Conservation (phyloP, 306 rosid genomes). For the Vigna trinervia region DNA sequence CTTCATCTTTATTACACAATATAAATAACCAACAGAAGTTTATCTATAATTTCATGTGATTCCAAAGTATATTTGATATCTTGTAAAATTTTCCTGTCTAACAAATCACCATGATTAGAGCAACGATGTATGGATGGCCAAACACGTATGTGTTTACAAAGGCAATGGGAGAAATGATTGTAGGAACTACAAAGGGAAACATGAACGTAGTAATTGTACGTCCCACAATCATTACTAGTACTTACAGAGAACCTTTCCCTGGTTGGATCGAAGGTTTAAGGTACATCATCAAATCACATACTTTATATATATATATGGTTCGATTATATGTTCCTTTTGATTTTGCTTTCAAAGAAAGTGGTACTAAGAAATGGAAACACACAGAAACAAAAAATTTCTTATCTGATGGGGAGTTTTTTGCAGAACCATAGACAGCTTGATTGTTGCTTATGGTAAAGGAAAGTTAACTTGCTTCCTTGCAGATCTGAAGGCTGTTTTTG, state of each 20-base stretch:
- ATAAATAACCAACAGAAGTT: not conserved
- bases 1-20: too few relatives aligned
- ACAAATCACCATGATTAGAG: constrained; percentile 45
- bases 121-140: constrained; percentile 82
- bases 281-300: constrained; percentile 36
- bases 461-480: constrained; percentile 58
- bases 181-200: constrained; percentile 52
- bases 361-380: not conserved
- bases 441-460: constrained; percentile 77
- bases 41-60: too few relatives aligned
- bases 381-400: not conserved
- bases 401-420: not conserved
- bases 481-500: constrained; percentile 51
- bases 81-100: not conserved
- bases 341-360: not conserved
- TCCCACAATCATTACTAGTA: constrained; percentile 73
- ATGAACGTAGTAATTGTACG: constrained; percentile 61
- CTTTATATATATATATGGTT: not conserved
- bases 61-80: too few relatives aligned
- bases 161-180: constrained; percentile 86
- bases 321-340: not conserved
- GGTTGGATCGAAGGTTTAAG: constrained; percentile 90
- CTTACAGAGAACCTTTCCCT: constrained; percentile 82
- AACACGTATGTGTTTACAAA: constrained; percentile 81
- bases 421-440: constrained; percentile 74